A percentile compares a stretch with the other conserved stretches of the same genome.
These are phyloP conservation scores for Nakaseomyces delphensis DNA, from an alignment of 1,139 yeast species.

Conservation along the genomic window DNA sequence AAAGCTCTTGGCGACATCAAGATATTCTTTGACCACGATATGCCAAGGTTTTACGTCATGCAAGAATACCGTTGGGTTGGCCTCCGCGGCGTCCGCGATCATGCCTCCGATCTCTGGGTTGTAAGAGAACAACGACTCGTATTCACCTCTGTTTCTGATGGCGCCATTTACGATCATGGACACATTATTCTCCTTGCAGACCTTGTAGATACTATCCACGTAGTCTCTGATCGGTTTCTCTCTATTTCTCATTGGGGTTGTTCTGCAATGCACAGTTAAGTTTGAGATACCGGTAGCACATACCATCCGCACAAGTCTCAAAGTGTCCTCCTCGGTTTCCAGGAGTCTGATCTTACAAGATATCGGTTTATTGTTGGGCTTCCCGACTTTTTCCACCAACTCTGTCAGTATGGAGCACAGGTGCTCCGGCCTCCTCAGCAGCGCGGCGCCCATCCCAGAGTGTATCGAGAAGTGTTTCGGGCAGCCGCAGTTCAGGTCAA, in stretches of 20 bases:
- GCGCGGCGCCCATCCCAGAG: constrained; percentile 96
- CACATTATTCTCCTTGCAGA: constrained; percentile 57
- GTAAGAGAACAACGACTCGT: constrained; percentile 45
- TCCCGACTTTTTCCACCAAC: constrained; percentile 73
- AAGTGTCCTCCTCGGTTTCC: constrained; percentile 52
- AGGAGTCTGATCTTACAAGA: constrained; percentile 82
- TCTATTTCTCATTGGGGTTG: constrained; percentile 81
- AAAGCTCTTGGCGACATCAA: constrained; percentile 44
- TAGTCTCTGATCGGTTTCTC: constrained; percentile 66
- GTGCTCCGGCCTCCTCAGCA: constrained; percentile 70
- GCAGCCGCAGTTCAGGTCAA: constrained; percentile 93
- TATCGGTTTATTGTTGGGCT: constrained; percentile 66
- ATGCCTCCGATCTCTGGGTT: constrained; percentile 59
- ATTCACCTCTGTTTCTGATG: constrained; percentile 48
- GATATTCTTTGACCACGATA: constrained; percentile 45
- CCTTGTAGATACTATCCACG: constrained; percentile 50
- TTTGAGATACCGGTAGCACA: constrained; percentile 76
- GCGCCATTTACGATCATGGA: constrained; percentile 78
- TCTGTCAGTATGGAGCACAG: constrained; percentile 57
- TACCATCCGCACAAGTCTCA: constrained; percentile 50
- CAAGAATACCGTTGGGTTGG: constrained; percentile 70
- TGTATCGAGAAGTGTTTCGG: constrained; percentile 86
- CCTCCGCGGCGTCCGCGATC: constrained; percentile 89
- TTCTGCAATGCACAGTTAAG: constrained; percentile 85
- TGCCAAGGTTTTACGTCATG: constrained; percentile 47